Evolutionary conservation across 148 eudicot species (phyloP), one percentile per base, ranked within the genome.

Genomic region (Chenopodium album): DNA sequence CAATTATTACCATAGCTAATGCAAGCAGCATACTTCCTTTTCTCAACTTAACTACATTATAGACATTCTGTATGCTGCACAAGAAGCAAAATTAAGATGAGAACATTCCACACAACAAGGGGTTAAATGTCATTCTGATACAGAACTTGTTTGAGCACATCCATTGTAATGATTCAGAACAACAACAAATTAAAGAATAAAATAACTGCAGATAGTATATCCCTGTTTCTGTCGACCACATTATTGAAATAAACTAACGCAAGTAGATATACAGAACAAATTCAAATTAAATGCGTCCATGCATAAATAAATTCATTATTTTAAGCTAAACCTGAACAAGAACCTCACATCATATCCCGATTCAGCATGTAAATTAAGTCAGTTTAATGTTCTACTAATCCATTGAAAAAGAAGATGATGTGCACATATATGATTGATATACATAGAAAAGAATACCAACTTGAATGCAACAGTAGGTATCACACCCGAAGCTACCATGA

Each of bases 1-100:
- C 3, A 32, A 76, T 32, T 62, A 72, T 74, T 90, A 97, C 99
- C 99, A 97, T 97, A 28, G 99, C 99, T 84, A 97, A 87, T 48
- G 99, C 99, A 76, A 73, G 86, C 65, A 91, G 77, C 93, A 97
- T 90, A 89, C 84, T 97, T 82, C 99, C 99, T 81, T 91, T 90
- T 85, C 91, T 94, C 82, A 93, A 71, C 81, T 82, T 85, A 66
- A 94, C 94, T 72, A 97, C 93, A 48, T 73, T 84, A 76, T 91
- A 84, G 63, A 94, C 99, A 87, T 92, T 94, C 76, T 86, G 78
- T 68, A 92, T 80, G 78, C 99, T 97, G 96, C 89, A 89, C 26
- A 79, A 71, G 70, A 76, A 87, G 46, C 66, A 80, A 16, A 68
- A 37, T 28, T 75, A 54, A 41, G 79, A 48, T 83, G 78, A 82